Conservation (phyloP, 306 rosid species). For the Boehmeria nivea region DNA sequence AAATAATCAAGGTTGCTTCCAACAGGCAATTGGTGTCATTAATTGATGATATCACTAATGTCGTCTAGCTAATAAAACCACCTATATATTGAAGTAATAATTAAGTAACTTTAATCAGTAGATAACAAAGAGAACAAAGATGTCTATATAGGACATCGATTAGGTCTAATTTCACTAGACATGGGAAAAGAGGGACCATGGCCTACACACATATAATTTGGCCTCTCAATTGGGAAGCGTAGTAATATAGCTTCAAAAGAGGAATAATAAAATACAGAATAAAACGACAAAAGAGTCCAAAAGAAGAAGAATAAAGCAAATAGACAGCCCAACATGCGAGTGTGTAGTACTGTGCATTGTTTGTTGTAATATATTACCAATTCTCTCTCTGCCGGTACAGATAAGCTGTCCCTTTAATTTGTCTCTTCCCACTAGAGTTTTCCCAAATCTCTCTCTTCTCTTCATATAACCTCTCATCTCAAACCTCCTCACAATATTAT, state of each 20-base stretch:
- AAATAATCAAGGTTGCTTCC: no score
- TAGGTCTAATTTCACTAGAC: background rate
- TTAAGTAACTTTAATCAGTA: background rate
- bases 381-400: constrained; percentile 56
- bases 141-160: background rate
- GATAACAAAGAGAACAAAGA: background rate
- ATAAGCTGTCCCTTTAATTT: constrained; percentile 62
- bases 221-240: constrained; percentile 5
- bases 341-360: constrained; percentile 25
- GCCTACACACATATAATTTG: constrained; percentile 8
- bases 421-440: constrained; percentile 33
- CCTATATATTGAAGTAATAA: background rate
- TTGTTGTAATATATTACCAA: constrained; percentile 33
- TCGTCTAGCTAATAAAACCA: no score
- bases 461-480: background rate
- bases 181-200: background rate
- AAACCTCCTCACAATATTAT: constrained; percentile 1
- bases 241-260: no score
- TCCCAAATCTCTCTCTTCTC: background rate
- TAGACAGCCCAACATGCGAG: constrained; percentile 81
- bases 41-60: no score
- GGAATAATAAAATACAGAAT: constrained; percentile 16
- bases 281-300: constrained; percentile 49
- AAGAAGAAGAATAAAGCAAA: constrained; percentile 59
- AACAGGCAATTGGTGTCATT: no score